Percentiles rank a stretch among this genome's conserved stretches.
phyloP scores from a whole-genome alignment of 495 filamentous ascomycete species.

The Tetracladium marchalianum region DNA sequence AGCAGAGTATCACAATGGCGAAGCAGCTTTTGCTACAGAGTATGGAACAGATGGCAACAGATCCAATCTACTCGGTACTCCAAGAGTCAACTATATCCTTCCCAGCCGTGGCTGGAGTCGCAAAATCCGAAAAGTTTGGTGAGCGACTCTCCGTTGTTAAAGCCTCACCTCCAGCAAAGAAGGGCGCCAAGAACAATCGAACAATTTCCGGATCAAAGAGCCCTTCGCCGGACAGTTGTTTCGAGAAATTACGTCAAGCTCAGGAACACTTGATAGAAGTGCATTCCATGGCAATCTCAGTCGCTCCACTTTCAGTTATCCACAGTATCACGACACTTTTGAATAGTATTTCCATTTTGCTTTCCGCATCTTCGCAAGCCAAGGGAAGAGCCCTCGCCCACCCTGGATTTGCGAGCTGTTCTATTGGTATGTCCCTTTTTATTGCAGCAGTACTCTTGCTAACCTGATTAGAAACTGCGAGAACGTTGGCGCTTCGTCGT shows the following conservation, averaged over 20 bases:
- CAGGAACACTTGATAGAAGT: slow-evolving; percentile 48
- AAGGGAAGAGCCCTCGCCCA: slow-evolving; percentile 35
- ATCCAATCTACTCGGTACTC: slow-evolving; percentile 80
- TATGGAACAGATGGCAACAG: slow-evolving; percentile 56
- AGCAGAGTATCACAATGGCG: slow-evolving; percentile 47
- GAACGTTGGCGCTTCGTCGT: slow-evolving; percentile 47
- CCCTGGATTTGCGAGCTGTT: slow-evolving; percentile 44
- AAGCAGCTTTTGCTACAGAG: slow-evolving; percentile 48
- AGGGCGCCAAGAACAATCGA: not conserved
- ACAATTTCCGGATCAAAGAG: slow-evolving; percentile 6
- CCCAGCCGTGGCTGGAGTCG: slow-evolving; percentile 45
- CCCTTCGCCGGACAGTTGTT: slow-evolving; percentile 28
- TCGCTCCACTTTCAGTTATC: slow-evolving; percentile 32
- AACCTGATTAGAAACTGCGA: slow-evolving; percentile 48
- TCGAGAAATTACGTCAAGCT: slow-evolving; percentile 49
- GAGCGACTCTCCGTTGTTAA: slow-evolving; percentile 7
- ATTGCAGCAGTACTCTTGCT: not conserved
- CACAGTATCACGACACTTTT: slow-evolving; percentile 49
- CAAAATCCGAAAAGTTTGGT: slow-evolving; percentile 10
- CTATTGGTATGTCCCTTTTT: slow-evolving; percentile 18
- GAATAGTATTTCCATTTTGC: slow-evolving; percentile 50
- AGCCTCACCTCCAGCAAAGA: slow-evolving; percentile 10
- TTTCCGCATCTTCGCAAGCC: slow-evolving; percentile 47
- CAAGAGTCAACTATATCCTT: slow-evolving; percentile 86
- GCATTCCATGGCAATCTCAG: slow-evolving; percentile 35